Conservation (phyloP, 2,329 filamentous ascomycete genomes). For the Blumeriella jaapii region DNA sequence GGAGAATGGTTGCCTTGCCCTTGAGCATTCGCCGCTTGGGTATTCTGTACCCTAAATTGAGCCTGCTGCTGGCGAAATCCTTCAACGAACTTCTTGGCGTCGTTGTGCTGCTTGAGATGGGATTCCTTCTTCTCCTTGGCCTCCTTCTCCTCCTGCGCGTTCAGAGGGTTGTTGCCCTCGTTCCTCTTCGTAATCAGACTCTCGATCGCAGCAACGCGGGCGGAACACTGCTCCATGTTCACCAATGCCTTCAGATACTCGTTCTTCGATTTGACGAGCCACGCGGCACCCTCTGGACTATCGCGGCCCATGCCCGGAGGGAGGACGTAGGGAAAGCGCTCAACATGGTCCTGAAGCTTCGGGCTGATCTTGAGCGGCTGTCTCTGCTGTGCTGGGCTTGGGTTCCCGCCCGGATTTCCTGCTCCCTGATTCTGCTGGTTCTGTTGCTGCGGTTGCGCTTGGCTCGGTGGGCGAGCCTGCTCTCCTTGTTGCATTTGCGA, state of each 20-base stretch:
- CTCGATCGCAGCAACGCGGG: conserved; percentile 34
- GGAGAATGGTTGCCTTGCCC: conserved; percentile 13
- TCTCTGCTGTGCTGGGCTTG: conserved; percentile 8
- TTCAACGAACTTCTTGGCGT: conserved; percentile 38
- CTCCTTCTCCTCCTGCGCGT: conserved; percentile 36
- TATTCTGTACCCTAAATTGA: conserved; percentile 20
- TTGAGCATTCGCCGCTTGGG: conserved; percentile 17
- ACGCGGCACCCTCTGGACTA: conserved; percentile 34
- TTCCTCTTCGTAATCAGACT: conserved; percentile 32
- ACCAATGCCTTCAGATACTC: conserved; percentile 38
- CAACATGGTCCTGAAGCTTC: conserved; percentile 35
- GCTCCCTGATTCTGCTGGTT: conserved; percentile 12
- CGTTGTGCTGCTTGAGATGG: conserved; percentile 34
- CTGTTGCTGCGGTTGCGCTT: conserved; percentile 13
- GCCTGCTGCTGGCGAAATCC: conserved; percentile 32
- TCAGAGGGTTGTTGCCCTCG: conserved; percentile 33
- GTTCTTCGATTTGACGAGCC: conserved; percentile 36
- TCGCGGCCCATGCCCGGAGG: conserved; percentile 33
- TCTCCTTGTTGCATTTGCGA: conserved; percentile 11
- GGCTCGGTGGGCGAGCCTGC: conserved; percentile 13
- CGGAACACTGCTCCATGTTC: conserved; percentile 37
- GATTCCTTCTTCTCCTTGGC: conserved; percentile 34
- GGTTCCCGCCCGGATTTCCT: conserved; percentile 1
- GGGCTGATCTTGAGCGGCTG: conserved; percentile 16
- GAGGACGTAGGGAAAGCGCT: conserved; percentile 36